Evolutionary conservation across 768 basidiomycete species (phyloP).

Genomic region (Polyporus arcularius): DNA sequence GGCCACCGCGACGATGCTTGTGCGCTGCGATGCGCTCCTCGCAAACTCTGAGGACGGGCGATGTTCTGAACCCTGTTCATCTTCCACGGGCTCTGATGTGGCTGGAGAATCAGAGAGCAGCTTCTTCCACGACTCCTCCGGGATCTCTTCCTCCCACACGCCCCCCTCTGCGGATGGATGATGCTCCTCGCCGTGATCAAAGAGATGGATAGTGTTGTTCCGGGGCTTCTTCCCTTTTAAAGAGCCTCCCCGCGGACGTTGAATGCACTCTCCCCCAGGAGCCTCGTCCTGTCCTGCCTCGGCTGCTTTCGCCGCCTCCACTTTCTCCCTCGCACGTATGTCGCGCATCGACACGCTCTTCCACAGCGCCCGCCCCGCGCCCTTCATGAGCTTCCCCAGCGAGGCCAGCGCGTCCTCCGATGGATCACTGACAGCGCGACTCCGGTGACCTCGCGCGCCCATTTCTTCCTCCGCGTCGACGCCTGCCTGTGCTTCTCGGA

Average conservation of each 20-base stretch:
- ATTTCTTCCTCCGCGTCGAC: slow-evolving; percentile 13
- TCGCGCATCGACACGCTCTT: slow-evolving; percentile 25
- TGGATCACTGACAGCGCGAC: slow-evolving; percentile 17
- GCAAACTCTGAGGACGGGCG: background rate
- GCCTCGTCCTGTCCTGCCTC: background rate
- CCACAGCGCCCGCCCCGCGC: slow-evolving; percentile 27
- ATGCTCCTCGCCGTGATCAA: background rate
- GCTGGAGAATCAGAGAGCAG: background rate
- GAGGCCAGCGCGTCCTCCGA: slow-evolving; percentile 27
- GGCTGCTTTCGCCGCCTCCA: background rate
- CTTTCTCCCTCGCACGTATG: slow-evolving; percentile 8
- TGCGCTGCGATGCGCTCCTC: background rate
- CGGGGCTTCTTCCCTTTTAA: too few relatives aligned
- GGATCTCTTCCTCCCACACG: slow-evolving; percentile 21
- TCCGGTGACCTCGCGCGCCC: background rate
- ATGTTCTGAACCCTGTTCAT: background rate
- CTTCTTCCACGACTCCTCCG: slow-evolving; percentile 12
- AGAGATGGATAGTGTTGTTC: too few relatives aligned
- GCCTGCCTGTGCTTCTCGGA: slow-evolving; percentile 15
- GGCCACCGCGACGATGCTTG: too few relatives aligned
- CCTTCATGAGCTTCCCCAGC: slow-evolving; percentile 29
- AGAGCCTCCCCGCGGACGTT: too few relatives aligned
- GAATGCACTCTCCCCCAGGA: too few relatives aligned
- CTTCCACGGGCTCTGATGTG: background rate
- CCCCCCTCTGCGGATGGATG: slow-evolving; percentile 1